A percentile compares a stretch with the other conserved stretches of the same genome.
These are phyloP conservation scores for Hansenula sp. DNA, from an alignment of 1,139 yeast species.

Conservation along the genomic window DNA sequence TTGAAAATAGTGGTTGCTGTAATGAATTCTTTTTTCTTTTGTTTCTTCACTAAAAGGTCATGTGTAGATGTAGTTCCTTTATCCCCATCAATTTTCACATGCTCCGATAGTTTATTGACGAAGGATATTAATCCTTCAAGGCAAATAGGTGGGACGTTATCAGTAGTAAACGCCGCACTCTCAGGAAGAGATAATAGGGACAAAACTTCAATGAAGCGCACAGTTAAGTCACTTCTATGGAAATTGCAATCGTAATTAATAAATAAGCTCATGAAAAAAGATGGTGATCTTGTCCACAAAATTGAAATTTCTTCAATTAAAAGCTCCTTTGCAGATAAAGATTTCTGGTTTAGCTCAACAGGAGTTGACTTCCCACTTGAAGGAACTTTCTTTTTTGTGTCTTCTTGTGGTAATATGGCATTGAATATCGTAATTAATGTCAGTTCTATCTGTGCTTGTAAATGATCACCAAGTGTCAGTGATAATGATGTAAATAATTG, in stretches of 20 bases:
- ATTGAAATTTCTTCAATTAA: conserved; percentile 81
- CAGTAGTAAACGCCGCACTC: conserved; percentile 70
- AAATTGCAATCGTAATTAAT: conserved; percentile 89
- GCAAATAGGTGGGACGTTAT: conserved; percentile 90
- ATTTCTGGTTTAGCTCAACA: conserved; percentile 22
- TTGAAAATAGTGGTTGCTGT: conserved; percentile 72
- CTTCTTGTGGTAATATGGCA: conserved; percentile 41
- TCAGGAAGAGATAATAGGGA: conserved; percentile 79
- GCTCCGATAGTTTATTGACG: conserved; percentile 59
- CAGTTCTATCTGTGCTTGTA: conserved; percentile 66
- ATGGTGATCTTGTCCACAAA: conserved; percentile 78
- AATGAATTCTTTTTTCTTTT: conserved; percentile 67
- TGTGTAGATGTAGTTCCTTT: conserved; percentile 3
- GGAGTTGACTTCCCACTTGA: conserved; percentile 20
- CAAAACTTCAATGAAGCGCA: conserved; percentile 61
- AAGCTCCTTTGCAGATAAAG: conserved; percentile 64
- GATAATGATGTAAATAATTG: conserved; percentile 70
- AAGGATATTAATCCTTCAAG: conserved; percentile 79
- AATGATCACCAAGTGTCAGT: conserved; percentile 50
- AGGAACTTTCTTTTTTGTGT: conserved; percentile 12
- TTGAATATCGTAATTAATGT: conserved; percentile 56
- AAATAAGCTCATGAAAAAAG: conserved; percentile 71
- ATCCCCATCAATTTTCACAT: conserved; percentile 36
- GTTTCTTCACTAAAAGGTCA: conserved; percentile 35
- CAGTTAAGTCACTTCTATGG: conserved; percentile 79